phyloP scores from a whole-genome alignment of 192 early-diverging fungal species.

The Phlyctochytrium planicorne region DNA sequence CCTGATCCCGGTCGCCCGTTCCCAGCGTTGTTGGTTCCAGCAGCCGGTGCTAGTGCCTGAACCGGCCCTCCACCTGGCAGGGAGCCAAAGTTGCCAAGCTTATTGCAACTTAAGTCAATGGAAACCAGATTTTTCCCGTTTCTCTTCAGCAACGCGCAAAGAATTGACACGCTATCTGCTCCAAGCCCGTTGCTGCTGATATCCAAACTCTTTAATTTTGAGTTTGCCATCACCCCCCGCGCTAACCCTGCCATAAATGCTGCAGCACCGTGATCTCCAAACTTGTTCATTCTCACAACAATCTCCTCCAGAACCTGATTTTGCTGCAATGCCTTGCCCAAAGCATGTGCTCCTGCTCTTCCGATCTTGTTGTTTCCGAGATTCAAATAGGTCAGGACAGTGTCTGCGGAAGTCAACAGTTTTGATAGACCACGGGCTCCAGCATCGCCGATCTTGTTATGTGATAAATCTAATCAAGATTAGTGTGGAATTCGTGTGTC shows the following conservation, averaged over 20 bases:
- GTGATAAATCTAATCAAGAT: slow-evolving; percentile 42
- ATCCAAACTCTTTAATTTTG: slow-evolving; percentile 27
- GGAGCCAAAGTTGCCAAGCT: slow-evolving; percentile 28
- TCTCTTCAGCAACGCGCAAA: slow-evolving; percentile 34
- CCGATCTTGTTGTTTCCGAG: slow-evolving; percentile 48
- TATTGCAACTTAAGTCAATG: slow-evolving; percentile 52
- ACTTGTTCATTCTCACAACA: slow-evolving; percentile 36
- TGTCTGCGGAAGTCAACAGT: slow-evolving; percentile 30
- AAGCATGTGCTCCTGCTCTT: slow-evolving; percentile 24
- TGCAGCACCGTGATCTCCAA: slow-evolving; percentile 41
- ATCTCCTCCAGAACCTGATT: slow-evolving; percentile 35
- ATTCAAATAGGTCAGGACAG: slow-evolving; percentile 30
- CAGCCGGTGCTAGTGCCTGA: not conserved
- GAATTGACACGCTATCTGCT: slow-evolving; percentile 18
- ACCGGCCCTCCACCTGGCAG: not conserved
- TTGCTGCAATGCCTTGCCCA: slow-evolving; percentile 34
- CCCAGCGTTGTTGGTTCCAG: slow-evolving; percentile 1
- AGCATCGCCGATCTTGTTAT: slow-evolving; percentile 49
- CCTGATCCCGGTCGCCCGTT: slow-evolving; percentile 2
- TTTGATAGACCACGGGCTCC: slow-evolving; percentile 48
- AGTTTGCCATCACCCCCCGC: slow-evolving; percentile 14
- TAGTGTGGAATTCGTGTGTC: not conserved
- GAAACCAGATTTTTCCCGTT: slow-evolving; percentile 23
- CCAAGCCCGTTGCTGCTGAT: slow-evolving; percentile 41
- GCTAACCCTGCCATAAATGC: slow-evolving; percentile 26